phyloP scores from a whole-genome alignment of 768 basidiomycete species.

The Chalciporus sphaerocephalus region DNA sequence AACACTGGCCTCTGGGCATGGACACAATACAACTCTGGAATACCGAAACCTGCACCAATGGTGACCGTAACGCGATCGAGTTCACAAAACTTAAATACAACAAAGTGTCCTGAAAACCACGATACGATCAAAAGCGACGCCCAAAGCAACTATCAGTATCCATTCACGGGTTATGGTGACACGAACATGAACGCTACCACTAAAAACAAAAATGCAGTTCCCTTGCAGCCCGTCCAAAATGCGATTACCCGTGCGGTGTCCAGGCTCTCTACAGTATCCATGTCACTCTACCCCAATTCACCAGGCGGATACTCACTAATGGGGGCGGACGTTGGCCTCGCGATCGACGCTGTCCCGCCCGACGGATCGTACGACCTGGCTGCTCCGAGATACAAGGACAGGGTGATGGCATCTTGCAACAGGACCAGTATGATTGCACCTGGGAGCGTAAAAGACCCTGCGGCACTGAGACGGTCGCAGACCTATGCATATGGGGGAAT shows the following conservation, averaged over 20 bases:
- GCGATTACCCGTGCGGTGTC: slow-evolving; percentile 39
- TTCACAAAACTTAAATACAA: slow-evolving; percentile 10
- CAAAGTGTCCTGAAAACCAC: slow-evolving; percentile 10
- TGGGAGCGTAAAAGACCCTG: slow-evolving; percentile 16
- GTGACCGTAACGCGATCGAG: slow-evolving; percentile 24
- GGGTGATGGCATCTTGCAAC: slow-evolving; percentile 16
- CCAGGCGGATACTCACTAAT: slow-evolving; percentile 29
- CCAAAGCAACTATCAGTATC: slow-evolving; percentile 15
- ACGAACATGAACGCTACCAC: slow-evolving; percentile 12
- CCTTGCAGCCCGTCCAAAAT: slow-evolving; percentile 40
- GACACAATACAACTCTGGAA: slow-evolving; percentile 48
- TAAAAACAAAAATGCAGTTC: slow-evolving; percentile 24
- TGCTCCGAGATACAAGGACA: slow-evolving; percentile 33
- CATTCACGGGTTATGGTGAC: slow-evolving; percentile 26
- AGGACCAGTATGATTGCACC: slow-evolving; percentile 24
- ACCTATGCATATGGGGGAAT: slow-evolving; percentile 52
- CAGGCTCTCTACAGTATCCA: slow-evolving; percentile 39
- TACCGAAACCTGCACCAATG: slow-evolving; percentile 26
- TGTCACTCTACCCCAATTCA: slow-evolving; percentile 46
- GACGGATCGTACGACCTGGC: slow-evolving; percentile 39
- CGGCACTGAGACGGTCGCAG: slow-evolving; percentile 29
- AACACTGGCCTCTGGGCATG: slow-evolving; percentile 51
- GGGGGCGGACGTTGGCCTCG: slow-evolving; percentile 31
- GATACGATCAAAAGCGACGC: slow-evolving; percentile 2
- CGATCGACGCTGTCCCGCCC: slow-evolving; percentile 36